phyloP scores from a whole-genome alignment of 2,329 filamentous ascomycete species.

The Zelopaecilomyces penicillatus region DNA sequence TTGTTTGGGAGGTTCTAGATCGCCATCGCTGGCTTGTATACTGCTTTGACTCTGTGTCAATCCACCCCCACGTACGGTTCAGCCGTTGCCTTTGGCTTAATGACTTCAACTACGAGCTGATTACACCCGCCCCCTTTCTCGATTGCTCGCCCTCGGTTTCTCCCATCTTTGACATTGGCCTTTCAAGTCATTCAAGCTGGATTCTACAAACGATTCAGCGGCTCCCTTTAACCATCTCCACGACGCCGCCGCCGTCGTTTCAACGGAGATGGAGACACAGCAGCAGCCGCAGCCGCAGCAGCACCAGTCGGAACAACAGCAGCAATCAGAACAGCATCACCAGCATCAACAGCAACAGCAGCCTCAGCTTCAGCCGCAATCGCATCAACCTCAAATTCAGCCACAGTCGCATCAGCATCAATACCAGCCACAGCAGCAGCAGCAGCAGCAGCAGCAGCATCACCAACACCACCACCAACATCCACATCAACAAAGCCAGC shows the following conservation, averaged over 20 bases:
- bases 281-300: conserved; percentile 7
- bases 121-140: conserved; percentile 7
- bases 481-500: background rate
- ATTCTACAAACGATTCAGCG: conserved; percentile 36
- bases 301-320: too few species aligned
- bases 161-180: conserved; percentile 5
- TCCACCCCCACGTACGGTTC: background rate
- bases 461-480: background rate
- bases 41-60: conserved; percentile 6
- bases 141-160: conserved; percentile 12
- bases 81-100: conserved; percentile 15
- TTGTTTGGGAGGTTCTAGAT: conserved; percentile 4
- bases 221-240: conserved; percentile 13
- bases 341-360: conserved; percentile 1
- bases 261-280: conserved; percentile 34
- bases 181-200: conserved; percentile 33
- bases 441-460: background rate
- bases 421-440: background rate
- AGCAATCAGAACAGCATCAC: too few species aligned
- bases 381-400: too few species aligned
- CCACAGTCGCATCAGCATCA: background rate
- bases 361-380: background rate
- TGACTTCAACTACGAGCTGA: conserved; percentile 17
- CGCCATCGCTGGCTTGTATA: background rate
- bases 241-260: conserved; percentile 37